Conservation (phyloP, 495 filamentous ascomycete species). For the Neohortaea acidophila region DNA sequence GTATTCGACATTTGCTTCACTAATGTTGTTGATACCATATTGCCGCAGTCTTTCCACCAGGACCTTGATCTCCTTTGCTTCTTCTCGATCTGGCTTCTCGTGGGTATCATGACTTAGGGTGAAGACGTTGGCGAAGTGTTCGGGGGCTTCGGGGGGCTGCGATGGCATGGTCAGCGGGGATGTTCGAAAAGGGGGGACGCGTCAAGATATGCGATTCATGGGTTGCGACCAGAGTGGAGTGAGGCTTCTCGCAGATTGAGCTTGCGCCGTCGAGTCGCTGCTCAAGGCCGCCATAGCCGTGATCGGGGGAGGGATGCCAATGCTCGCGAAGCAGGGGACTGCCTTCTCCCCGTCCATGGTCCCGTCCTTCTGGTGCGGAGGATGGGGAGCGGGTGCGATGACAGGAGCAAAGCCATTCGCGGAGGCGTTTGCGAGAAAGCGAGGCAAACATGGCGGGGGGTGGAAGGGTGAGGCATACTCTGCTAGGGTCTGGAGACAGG, state of each 20-base stretch:
- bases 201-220: too few species aligned
- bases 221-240: too few species aligned
- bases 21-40: slow-evolving; percentile 38
- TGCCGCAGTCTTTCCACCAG: slow-evolving; percentile 37
- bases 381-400: too few species aligned
- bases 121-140: slow-evolving; percentile 34
- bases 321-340: too few species aligned
- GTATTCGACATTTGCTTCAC: slow-evolving; percentile 52
- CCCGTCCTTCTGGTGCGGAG: too few species aligned
- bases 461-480: slow-evolving; percentile 12
- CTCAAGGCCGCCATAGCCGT: too few species aligned
- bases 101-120: slow-evolving; percentile 33
- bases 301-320: too few species aligned
- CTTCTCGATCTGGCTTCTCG: slow-evolving; percentile 37
- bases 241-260: too few species aligned
- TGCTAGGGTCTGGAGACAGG: neutral
- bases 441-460: slow-evolving; percentile 6
- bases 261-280: too few species aligned
- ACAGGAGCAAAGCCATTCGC: too few species aligned
- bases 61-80: slow-evolving; percentile 40
- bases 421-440: slow-evolving; percentile 10
- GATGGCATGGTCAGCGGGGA: slow-evolving; percentile 1
- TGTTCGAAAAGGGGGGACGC: too few species aligned
- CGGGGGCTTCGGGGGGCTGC: slow-evolving; percentile 11
- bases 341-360: too few species aligned